A percentile compares a stretch with the other conserved stretches of the same genome.
Evolutionary conservation across 164 flowering plant genomes (phyloP).

Genomic region (Nymphaea thermarum): DNA sequence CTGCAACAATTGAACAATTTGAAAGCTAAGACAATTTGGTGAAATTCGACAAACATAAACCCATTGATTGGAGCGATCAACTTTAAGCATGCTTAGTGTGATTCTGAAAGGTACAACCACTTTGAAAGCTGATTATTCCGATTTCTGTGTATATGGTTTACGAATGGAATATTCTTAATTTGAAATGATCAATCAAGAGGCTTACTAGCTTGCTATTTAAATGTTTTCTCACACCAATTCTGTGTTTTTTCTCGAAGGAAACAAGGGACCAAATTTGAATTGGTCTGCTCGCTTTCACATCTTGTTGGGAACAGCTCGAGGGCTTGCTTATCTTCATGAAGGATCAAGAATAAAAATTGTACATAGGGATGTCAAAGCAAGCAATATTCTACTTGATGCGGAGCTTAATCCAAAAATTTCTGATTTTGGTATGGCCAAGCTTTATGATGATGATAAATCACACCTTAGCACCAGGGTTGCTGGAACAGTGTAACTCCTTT

Average conservation of each 20-base stretch:
- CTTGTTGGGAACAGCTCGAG: slow-evolving; percentile 68
- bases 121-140: not conserved
- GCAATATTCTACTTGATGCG: slow-evolving; percentile 59
- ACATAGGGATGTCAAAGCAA: slow-evolving; percentile 78
- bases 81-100: too few relatives aligned
- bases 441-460: slow-evolving; percentile 50
- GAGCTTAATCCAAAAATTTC: slow-evolving; percentile 53
- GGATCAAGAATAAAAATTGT: slow-evolving; percentile 56
- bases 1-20: too few relatives aligned
- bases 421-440: slow-evolving; percentile 63
- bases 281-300: slow-evolving; percentile 50
- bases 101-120: not conserved
- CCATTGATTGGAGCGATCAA: too few relatives aligned
- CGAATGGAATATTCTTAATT: too few relatives aligned
- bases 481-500: slow-evolving; percentile 41
- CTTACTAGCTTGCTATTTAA: too few relatives aligned
- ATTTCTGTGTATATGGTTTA: not conserved
- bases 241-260: slow-evolving; percentile 21
- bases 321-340: slow-evolving; percentile 72
- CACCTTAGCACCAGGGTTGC: slow-evolving; percentile 61
- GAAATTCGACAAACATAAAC: too few relatives aligned
- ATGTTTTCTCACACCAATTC: not conserved
- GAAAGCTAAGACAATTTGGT: too few relatives aligned
- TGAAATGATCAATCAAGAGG: too few relatives aligned
- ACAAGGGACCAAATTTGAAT: slow-evolving; percentile 24